Evolutionary conservation across 1,284 basidiomycete genomes (phyloP).

Genomic region (Marasmius fiardii): DNA sequence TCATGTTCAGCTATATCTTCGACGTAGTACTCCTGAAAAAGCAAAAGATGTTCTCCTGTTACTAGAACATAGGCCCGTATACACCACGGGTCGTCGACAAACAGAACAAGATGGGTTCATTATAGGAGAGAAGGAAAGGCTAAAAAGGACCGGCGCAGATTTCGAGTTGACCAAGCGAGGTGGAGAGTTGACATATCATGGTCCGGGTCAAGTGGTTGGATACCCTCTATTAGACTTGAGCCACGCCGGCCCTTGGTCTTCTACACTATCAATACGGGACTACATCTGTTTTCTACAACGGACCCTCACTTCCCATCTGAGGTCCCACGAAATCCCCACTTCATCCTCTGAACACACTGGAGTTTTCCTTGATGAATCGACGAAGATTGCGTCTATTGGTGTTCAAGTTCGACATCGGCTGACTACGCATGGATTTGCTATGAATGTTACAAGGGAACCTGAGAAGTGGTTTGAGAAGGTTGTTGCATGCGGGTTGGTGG

Average conservation of each 20-base stretch:
- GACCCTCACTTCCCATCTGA: slow-evolving; percentile 56
- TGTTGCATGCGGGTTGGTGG: slow-evolving; percentile 90
- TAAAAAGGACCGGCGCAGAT: slow-evolving; percentile 81
- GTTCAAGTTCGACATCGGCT: slow-evolving; percentile 95
- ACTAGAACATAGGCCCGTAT: slow-evolving; percentile 89
- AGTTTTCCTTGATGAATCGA: slow-evolving; percentile 63
- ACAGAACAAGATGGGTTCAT: slow-evolving; percentile 49
- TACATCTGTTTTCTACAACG: slow-evolving; percentile 75
- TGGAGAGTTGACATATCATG: slow-evolving; percentile 96
- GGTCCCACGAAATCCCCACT: slow-evolving; percentile 50
- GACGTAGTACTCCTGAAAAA: slow-evolving; percentile 30
- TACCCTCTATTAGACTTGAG: slow-evolving; percentile 91
- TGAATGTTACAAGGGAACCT: slow-evolving; percentile 86
- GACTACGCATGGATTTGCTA: slow-evolving; percentile 92
- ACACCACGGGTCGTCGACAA: slow-evolving; percentile 89
- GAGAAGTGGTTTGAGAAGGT: slow-evolving; percentile 83
- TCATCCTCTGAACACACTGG: slow-evolving; percentile 70
- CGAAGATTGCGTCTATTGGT: slow-evolving; percentile 92
- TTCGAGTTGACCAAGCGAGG: slow-evolving; percentile 84
- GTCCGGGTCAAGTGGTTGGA: slow-evolving; percentile 95
- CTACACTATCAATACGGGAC: slow-evolving; percentile 60
- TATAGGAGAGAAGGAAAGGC: slow-evolving; percentile 61
- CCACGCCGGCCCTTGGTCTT: slow-evolving; percentile 37
- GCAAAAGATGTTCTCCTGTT: slow-evolving; percentile 67
- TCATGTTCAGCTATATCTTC: slow-evolving; percentile 52